A percentile compares a stretch with the other conserved stretches of the same genome.
Conservation (phyloP, 2,329 filamentous ascomycete genomes). For the Biscogniauxia marginata region DNA sequence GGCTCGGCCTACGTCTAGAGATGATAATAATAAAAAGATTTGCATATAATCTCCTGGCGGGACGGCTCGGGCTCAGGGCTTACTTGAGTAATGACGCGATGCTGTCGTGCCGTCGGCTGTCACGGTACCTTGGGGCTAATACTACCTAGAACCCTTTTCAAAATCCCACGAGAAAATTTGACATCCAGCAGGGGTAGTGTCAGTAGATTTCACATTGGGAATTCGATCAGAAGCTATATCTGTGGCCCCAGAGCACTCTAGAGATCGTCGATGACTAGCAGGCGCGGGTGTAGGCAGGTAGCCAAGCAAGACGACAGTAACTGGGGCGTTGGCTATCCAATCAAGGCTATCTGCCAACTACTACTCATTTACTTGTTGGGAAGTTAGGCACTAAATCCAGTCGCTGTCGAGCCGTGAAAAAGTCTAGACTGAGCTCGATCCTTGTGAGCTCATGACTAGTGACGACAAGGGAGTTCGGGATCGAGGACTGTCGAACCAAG, state of each 20-base stretch:
- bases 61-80: not conserved
- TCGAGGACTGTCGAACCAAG: not conserved
- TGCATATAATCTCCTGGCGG: not conserved
- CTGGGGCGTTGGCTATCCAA: not conserved
- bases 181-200: not conserved
- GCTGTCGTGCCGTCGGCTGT: not conserved
- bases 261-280: not conserved
- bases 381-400: not conserved
- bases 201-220: not conserved
- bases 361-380: not conserved
- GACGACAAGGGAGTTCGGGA: not conserved
- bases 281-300: not conserved
- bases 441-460: not conserved
- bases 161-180: not conserved
- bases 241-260: not conserved
- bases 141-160: not conserved
- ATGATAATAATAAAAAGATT: not conserved
- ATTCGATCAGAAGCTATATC: not conserved
- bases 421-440: not conserved
- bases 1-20: not conserved
- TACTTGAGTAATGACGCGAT: not conserved
- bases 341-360: not conserved
- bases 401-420: not conserved
- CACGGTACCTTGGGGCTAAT: not conserved
- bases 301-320: not conserved